Conservation (phyloP, 495 filamentous ascomycete genomes). For the Friedmanniomyces simplex region DNA sequence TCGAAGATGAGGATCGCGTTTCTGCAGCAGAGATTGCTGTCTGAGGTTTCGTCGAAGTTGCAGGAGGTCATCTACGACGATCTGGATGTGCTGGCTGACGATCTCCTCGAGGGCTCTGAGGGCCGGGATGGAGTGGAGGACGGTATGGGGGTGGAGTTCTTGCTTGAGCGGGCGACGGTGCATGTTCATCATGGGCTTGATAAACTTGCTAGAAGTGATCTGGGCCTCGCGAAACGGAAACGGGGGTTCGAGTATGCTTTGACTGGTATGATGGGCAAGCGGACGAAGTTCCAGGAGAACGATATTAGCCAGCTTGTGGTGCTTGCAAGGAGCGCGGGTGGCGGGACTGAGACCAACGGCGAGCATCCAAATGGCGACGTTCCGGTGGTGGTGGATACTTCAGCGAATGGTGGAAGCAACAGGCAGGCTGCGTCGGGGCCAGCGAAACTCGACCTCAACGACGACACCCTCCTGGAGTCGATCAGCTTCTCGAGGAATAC, state of each 20-base stretch:
- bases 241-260: conserved; percentile 72
- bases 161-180: conserved; percentile 73
- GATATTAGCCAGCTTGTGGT: conserved; percentile 88
- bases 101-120: conserved; percentile 32
- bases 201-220: conserved; percentile 57
- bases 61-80: conserved; percentile 49
- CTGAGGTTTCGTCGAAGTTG: conserved; percentile 58
- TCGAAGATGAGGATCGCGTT: conserved; percentile 61
- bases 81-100: conserved; percentile 36
- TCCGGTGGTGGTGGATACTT: not conserved
- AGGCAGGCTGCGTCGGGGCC: conserved; percentile 34
- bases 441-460: conserved; percentile 63
- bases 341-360: not conserved
- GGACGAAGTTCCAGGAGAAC: conserved; percentile 84
- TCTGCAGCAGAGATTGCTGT: conserved; percentile 79
- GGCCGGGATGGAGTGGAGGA: conserved; percentile 21
- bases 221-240: conserved; percentile 51
- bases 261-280: conserved; percentile 77
- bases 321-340: conserved; percentile 57
- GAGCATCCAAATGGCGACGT: not conserved
- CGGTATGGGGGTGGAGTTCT: conserved; percentile 47
- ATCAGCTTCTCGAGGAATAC: conserved; percentile 58
- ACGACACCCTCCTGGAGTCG: conserved; percentile 84
- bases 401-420: not conserved
- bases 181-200: conserved; percentile 81